Evolutionary conservation across 768 basidiomycete species (phyloP).

Genomic region (Suillus luteus): DNA sequence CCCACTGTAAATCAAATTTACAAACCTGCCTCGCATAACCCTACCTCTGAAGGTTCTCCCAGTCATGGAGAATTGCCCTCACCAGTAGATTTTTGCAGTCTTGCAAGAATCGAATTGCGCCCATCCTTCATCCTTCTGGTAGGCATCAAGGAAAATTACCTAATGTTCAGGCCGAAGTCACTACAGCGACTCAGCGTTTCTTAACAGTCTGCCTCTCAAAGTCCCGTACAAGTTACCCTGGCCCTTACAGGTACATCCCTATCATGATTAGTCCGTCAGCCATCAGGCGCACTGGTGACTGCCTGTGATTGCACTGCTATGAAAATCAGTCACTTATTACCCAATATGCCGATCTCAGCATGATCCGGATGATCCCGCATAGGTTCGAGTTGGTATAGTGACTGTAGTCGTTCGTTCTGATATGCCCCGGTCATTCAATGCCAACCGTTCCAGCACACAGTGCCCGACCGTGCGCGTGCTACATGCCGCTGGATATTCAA

Average conservation of each 20-base stretch:
- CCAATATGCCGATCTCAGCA: no score
- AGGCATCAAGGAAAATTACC: neutral
- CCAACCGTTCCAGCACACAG: no score
- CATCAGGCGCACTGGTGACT: neutral
- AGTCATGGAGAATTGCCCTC: neutral
- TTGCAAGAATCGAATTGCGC: neutral
- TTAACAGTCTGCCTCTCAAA: neutral
- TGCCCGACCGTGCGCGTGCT: no score
- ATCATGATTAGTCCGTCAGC: neutral
- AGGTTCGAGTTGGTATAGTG: no score
- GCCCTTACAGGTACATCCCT: neutral
- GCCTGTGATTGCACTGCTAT: neutral
- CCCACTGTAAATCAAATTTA: neutral
- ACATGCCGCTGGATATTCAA: no score
- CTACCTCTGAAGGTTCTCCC: neutral
- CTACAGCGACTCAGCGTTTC: neutral
- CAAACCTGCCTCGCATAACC: no score
- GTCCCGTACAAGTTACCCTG: neutral
- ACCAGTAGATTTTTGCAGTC: neutral
- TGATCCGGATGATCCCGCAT: no score
- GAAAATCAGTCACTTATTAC: neutral
- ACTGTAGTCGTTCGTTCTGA: no score
- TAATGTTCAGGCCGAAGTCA: neutral
- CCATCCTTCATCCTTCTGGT: neutral
- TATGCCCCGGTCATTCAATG: no score